phyloP scores from a whole-genome alignment of 1,284 basidiomycete genomes.

The Psilocybe mexicana region DNA sequence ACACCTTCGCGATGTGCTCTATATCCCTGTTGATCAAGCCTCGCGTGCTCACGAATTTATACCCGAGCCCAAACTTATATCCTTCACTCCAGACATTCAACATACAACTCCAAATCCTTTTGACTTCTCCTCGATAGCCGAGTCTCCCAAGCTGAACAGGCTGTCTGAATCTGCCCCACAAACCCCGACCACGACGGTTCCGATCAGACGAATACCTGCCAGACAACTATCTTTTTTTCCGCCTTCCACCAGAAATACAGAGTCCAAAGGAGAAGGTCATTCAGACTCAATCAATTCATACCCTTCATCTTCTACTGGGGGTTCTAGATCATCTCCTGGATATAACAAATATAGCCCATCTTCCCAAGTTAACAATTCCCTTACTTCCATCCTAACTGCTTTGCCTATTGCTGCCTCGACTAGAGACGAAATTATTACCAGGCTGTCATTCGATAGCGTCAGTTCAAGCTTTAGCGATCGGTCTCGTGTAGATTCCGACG shows the following conservation, averaged over 20 bases:
- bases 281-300: constrained; percentile 18
- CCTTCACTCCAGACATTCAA: constrained; percentile 21
- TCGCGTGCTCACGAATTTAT: constrained; percentile 34
- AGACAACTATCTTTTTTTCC: constrained; percentile 65
- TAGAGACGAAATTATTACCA: constrained; percentile 50
- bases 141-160: constrained; percentile 11
- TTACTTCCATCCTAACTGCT: constrained; percentile 44
- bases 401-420: constrained; percentile 51
- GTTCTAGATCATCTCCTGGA: constrained; percentile 20
- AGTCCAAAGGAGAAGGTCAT: constrained; percentile 15
- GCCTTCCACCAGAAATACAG: constrained; percentile 35
- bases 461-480: constrained; percentile 43
- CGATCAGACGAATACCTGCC: constrained; percentile 51
- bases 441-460: constrained; percentile 51
- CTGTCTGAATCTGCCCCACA: constrained; percentile 12
- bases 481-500: constrained; percentile 27
- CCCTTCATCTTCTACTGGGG: constrained; percentile 15
- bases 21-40: constrained; percentile 67
- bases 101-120: constrained; percentile 14
- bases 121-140: constrained; percentile 16
- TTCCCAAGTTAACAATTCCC: constrained; percentile 33
- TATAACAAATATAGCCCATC: constrained; percentile 30
- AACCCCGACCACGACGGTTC: constrained; percentile 21
- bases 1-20: constrained; percentile 79
- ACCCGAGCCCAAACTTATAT: constrained; percentile 28